These are phyloP conservation scores for Dalechampia spathulata DNA, from an alignment of 441 rosid species.

Conservation along the genomic window DNA sequence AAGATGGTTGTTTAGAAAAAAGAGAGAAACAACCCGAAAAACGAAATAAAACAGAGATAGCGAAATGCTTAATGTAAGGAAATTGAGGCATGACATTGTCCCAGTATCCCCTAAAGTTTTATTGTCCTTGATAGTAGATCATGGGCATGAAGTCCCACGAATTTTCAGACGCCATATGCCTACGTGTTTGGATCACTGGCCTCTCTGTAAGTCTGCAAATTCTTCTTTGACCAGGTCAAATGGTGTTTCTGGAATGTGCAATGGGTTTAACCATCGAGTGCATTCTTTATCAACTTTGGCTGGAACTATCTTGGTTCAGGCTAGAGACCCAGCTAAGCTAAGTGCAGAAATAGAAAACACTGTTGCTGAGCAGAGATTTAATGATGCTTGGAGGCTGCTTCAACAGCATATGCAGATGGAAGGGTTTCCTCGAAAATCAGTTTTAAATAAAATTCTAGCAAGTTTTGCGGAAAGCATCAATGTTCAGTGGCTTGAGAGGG, in stretches of 20 bases:
- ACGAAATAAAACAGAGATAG: no score
- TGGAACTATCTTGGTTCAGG: slow-evolving; percentile 66
- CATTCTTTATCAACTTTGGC: slow-evolving; percentile 33
- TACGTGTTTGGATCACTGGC: slow-evolving; percentile 4
- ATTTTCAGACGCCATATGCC: slow-evolving; percentile 12
- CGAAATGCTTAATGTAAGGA: slow-evolving; percentile 23
- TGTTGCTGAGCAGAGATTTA: slow-evolving; percentile 39
- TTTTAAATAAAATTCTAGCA: slow-evolving; percentile 50
- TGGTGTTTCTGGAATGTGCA: slow-evolving; percentile 1
- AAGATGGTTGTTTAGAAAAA: background rate
- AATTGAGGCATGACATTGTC: slow-evolving; percentile 14
- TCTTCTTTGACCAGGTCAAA: slow-evolving; percentile 8
- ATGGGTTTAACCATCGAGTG: slow-evolving; percentile 9
- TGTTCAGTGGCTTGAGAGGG: slow-evolving; percentile 53
- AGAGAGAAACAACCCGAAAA: background rate
- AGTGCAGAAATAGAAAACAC: slow-evolving; percentile 51
- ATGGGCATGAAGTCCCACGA: background rate
- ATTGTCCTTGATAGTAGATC: slow-evolving; percentile 9
- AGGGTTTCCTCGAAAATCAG: slow-evolving; percentile 69
- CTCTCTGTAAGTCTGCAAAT: slow-evolving; percentile 7
- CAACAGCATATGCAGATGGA: slow-evolving; percentile 78
- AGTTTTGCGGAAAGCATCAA: slow-evolving; percentile 53
- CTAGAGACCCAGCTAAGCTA: slow-evolving; percentile 68
- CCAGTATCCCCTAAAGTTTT: slow-evolving; percentile 8
- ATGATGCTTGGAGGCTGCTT: slow-evolving; percentile 57